Percentiles rank a stretch among this genome's conserved stretches.
phyloP scores from a whole-genome alignment of 2,329 filamentous ascomycete genomes.

The Colletotrichum lupini region DNA sequence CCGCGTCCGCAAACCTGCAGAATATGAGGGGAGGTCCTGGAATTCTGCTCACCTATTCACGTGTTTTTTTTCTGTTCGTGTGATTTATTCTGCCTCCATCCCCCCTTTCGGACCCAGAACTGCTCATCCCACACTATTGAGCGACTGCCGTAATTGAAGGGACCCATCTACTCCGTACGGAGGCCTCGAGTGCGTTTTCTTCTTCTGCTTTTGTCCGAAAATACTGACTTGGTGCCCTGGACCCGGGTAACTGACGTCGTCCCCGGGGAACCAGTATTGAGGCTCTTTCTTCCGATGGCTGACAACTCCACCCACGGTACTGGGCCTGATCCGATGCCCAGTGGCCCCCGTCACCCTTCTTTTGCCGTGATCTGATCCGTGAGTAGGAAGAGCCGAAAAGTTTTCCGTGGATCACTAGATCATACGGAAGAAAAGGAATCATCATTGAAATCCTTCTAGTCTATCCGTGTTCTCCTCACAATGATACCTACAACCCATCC shows the following conservation, averaged over 20 bases:
- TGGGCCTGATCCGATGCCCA: conserved; percentile 13
- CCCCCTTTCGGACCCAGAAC: neutral
- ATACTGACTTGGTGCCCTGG: neutral
- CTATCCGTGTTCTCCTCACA: neutral
- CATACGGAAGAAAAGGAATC: neutral
- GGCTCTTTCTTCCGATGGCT: conserved; percentile 3
- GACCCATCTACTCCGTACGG: neutral
- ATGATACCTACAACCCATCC: neutral
- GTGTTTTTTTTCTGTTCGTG: neutral
- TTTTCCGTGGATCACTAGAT: no score
- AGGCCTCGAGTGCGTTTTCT: neutral
- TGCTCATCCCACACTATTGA: neutral
- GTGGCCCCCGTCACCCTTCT: neutral
- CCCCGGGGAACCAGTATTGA: neutral
- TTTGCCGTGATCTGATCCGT: neutral
- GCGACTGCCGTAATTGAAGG: neutral
- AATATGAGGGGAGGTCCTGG: neutral
- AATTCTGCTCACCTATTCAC: neutral
- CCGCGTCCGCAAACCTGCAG: neutral
- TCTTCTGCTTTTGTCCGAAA: neutral
- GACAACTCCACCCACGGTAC: conserved; percentile 18
- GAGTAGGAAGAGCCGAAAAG: neutral
- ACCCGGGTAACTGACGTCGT: neutral
- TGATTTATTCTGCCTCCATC: neutral
- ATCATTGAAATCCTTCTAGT: neutral